Evolutionary conservation across 345 rosid genomes (phyloP), one percentile per base, ranked within the genome.

Genomic region (Lepidium africanum): DNA sequence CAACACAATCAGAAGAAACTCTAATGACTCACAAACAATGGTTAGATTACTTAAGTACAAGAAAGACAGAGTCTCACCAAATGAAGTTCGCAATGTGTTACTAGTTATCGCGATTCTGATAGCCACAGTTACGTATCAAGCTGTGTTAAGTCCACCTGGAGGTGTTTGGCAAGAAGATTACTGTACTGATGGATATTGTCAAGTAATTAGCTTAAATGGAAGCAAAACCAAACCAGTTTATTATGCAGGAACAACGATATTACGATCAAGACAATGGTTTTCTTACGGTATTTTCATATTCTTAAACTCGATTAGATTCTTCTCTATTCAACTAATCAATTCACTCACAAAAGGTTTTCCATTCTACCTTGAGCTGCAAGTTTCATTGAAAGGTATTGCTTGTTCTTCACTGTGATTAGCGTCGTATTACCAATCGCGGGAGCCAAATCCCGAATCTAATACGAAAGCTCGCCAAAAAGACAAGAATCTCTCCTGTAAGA

Each of bases 161-260:
- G 79, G 85, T 11, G 36, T 73, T 0, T 75, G 83, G 84, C 82
- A 78, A 65, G 78, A 65, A 43, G 60, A 77, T 61, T 67, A 63
- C 15, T 65, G 72, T 25, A 42, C 8, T 5, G 33, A 30, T 52
- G 63, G 73, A 17, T 32, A 37, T 6, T 69, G 69, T 61, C 13
- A 30, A 14, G 39, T n/a, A n/a, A 51, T 30, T 41, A 30, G 53
- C 30, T 9, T 8, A 6, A 71, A 45, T 16, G 58, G 25, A 47
- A 48, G 47, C 10, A 47, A 56, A 56, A 64, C 27, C 37, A 63
- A 64, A 57, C 65, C 42, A 36, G 8, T 72, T n/a, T 64, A 47
- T 0, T 48, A 47, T 11, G 75, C 72, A 0, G 78, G 76, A 30
- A 73, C 59, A 30, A 59, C 78, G 0, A 59, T 81, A 35, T 19